Base-by-base conservation (phyloP, 2,329 filamentous ascomycete genomes). In the Penicillium sp. region DNA sequence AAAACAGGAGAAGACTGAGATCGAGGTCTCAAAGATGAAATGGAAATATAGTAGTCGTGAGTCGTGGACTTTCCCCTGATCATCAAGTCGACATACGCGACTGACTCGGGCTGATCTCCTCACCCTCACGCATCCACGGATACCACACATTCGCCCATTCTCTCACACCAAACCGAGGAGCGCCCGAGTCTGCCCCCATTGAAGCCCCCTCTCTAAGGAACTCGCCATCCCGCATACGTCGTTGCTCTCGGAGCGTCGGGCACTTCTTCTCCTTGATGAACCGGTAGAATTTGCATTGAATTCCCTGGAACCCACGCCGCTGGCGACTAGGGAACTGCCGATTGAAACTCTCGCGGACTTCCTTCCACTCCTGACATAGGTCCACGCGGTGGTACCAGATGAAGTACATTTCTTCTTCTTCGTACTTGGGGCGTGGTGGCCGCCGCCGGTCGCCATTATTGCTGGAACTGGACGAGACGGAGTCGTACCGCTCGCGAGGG, bases 211-310 rank as follows among this genome's bases (percentile, higher is more conserved):
- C 72, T 4, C 74, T 69, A 45, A 79, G 68, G 52, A 77, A 77
- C 59, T 77, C 75, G n/a, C 73, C 75, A 66, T 76, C 76, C 7
- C 73, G 75, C 70, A 76, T 73, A 3, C 75, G 71, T 19, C 75
- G 66, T 65, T 81, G 79, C 61, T 79, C 75, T 35, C 80, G 73
- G 16, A 82, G 67, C 6, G 79, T 80, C 0, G 78, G 78, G 62
- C 80, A 78, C 49, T 75, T 76, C 64, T 80, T 77, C 57, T 78
- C 75, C 60, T 76, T 77, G 58, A 82, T 78, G 58, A 80, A 76
- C n/a, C 80, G 78, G 67, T 82, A 82, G 66, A 80, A 82, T 62
- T 80, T 81, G 74, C 80, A 82, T 67, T 82, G 80, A 22, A 82
- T 79, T 0, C 80, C 80, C 61, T 78, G 75, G 66, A 80, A 80